Conservation (phyloP, 1,284 basidiomycete genomes). For the Ganoderma boninense region DNA sequence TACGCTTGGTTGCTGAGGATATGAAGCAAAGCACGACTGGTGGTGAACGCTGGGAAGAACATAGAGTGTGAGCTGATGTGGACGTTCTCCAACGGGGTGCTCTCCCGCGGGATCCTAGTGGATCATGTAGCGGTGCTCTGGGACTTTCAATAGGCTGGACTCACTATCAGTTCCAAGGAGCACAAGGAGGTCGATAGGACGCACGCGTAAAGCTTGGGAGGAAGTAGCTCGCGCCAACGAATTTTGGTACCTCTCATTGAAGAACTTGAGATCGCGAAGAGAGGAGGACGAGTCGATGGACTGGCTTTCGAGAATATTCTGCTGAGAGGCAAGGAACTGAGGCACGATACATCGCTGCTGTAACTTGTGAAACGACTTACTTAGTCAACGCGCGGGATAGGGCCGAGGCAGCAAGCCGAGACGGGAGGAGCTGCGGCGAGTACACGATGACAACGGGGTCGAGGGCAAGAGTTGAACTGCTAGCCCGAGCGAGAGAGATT, state of each 20-base stretch:
- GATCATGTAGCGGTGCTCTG: slow-evolving; percentile 91
- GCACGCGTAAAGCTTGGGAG: slow-evolving; percentile 90
- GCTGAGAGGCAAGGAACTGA: no score
- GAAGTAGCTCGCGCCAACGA: slow-evolving; percentile 74
- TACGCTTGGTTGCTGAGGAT: slow-evolving; percentile 93
- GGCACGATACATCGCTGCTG: no score
- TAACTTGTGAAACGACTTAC: no score
- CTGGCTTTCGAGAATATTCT: slow-evolving; percentile 57
- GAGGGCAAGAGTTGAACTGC: slow-evolving; percentile 44
- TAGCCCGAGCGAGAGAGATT: slow-evolving; percentile 37
- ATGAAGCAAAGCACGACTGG: slow-evolving; percentile 92
- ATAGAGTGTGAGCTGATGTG: slow-evolving; percentile 89
- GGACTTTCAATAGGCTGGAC: slow-evolving; percentile 78
- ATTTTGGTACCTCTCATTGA: slow-evolving; percentile 52
- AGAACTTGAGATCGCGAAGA: slow-evolving; percentile 41
- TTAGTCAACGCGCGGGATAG: no score
- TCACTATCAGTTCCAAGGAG: slow-evolving; percentile 12
- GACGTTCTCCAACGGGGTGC: slow-evolving; percentile 91
- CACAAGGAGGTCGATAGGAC: slow-evolving; percentile 45
- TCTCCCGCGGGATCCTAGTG: slow-evolving; percentile 91
- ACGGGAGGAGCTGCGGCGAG: slow-evolving; percentile 56
- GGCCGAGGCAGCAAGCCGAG: no score
- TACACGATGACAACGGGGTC: slow-evolving; percentile 49
- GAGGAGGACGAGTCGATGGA: slow-evolving; percentile 41
- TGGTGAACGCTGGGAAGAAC: slow-evolving; percentile 90